Conservation (phyloP, 805 yeast genomes). For the Candida takata region DNA sequence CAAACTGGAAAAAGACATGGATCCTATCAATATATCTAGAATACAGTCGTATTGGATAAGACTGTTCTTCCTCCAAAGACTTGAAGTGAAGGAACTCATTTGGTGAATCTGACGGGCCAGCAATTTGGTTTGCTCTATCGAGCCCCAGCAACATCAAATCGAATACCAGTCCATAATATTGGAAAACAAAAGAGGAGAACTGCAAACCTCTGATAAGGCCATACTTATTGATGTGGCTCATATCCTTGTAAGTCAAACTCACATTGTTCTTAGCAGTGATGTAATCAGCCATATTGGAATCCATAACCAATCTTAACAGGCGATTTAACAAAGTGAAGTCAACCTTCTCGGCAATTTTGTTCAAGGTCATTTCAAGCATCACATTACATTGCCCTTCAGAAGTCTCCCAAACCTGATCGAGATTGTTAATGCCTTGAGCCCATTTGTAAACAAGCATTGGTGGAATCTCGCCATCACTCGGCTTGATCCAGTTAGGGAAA, state of each 20-base stretch:
- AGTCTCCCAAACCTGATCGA: constrained; percentile 73
- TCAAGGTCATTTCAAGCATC: constrained; percentile 69
- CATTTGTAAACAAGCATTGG: constrained; percentile 89
- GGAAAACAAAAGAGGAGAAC: constrained; percentile 83
- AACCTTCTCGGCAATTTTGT: constrained; percentile 72
- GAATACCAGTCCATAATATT: constrained; percentile 79
- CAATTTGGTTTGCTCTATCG: constrained; percentile 81
- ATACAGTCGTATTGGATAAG: constrained; percentile 75
- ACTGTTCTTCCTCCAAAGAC: constrained; percentile 47
- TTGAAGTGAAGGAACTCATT: constrained; percentile 74
- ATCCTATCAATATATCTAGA: constrained; percentile 79
- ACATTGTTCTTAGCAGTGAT: constrained; percentile 88
- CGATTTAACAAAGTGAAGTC: constrained; percentile 85
- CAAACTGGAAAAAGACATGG: constrained; percentile 71
- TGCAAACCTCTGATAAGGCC: constrained; percentile 88
- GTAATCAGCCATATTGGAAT: constrained; percentile 90
- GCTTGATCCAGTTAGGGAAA: constrained; percentile 96
- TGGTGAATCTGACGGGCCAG: constrained; percentile 68
- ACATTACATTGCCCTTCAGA: constrained; percentile 72
- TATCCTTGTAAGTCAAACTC: constrained; percentile 78
- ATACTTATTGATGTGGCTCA: constrained; percentile 85
- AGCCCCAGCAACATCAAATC: constrained; percentile 80
- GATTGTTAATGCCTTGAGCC: constrained; percentile 85
- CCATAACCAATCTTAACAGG: constrained; percentile 71
- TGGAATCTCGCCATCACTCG: constrained; percentile 89